Base-by-base conservation (phyloP, 2,329 filamentous ascomycete genomes). In the Sporothrix phasma region DNA sequence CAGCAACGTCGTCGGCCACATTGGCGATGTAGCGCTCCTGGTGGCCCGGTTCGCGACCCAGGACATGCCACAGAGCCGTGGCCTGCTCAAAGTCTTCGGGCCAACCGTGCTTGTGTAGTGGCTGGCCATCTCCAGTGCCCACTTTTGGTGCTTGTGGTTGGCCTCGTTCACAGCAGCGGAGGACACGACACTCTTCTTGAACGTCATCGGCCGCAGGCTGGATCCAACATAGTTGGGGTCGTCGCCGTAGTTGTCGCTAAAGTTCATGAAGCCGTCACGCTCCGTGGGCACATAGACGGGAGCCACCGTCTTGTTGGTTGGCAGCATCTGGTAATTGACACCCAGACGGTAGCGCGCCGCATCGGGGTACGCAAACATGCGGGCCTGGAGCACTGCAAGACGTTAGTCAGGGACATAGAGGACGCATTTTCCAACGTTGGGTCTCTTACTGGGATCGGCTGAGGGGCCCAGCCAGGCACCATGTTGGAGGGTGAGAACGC, bases 241-340 rank as follows among this genome's bases (percentile, higher is more conserved):
- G 26, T 77, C 76, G 59, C 83, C 84, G 69, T 85, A 84, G 76
- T 86, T 86, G 63, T 77, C 78, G 74, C 90, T 88, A 71, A 84
- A 78, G 65, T 85, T 82, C 87, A 90, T 90, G 66, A 74, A 72
- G n/a, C 89, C 89, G 70, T 91, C 88, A 66, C 88, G 84, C 73
- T 90, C 87, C 78, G 85, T 89, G 68, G 88, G 88, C 69, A 87
- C n/a, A 13, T 80, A 79, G 83, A 80, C 75, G 77, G 77, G 75
- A 70, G 77, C 74, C 76, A 78, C 0, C 82, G 80, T 58, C 77
- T 41, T 77, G 74, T 87, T 87, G 69, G 84, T 81, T 22, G 84
- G 84, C 62, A 87, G 81, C 70, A 86, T 83, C 68, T 85, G 81
- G 74, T 85, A 87, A 75, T 88, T 88, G 61, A 78, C 78, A 34